phyloP scores from a whole-genome alignment of 768 basidiomycete species.

The Galerina sulciceps region DNA sequence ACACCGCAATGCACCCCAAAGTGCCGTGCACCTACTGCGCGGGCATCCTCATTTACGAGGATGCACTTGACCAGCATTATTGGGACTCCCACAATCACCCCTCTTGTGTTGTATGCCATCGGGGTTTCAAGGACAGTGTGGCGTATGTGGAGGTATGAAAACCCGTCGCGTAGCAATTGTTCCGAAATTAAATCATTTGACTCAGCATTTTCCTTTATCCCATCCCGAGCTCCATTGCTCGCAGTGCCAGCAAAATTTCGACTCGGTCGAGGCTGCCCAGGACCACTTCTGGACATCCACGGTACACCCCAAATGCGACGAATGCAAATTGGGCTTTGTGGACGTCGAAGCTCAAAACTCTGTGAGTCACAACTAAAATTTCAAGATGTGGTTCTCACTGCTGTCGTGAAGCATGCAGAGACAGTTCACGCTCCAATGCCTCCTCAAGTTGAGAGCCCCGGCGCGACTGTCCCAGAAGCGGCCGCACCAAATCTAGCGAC shows the following conservation, averaged over 20 bases:
- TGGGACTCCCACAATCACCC: conserved; percentile 41
- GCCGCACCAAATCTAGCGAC: no score
- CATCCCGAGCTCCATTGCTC: conserved; percentile 43
- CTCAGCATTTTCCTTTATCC: conserved; percentile 39
- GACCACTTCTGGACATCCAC: conserved; percentile 46
- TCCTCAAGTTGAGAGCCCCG: neutral
- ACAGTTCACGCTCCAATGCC: conserved; percentile 14
- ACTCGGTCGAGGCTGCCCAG: conserved; percentile 35
- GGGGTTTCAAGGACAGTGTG: conserved; percentile 37
- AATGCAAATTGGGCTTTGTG: conserved; percentile 45
- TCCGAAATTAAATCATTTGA: neutral
- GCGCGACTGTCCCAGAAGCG: no score
- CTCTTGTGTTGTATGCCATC: conserved; percentile 32
- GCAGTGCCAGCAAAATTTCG: conserved; percentile 44
- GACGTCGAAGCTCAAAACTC: conserved; percentile 39
- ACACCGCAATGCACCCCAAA: conserved; percentile 29
- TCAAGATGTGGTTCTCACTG: neutral
- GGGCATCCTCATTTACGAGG: conserved; percentile 35
- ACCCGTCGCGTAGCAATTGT: neutral
- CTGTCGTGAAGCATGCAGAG: conserved; percentile 20
- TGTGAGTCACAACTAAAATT: conserved; percentile 27
- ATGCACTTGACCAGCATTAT: conserved; percentile 44
- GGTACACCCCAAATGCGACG: conserved; percentile 48
- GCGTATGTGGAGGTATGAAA: conserved; percentile 31
- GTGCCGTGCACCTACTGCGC: conserved; percentile 31